phyloP scores from a whole-genome alignment of 2,329 filamentous ascomycete genomes.

The Rhytidhysteron rufulum region DNA sequence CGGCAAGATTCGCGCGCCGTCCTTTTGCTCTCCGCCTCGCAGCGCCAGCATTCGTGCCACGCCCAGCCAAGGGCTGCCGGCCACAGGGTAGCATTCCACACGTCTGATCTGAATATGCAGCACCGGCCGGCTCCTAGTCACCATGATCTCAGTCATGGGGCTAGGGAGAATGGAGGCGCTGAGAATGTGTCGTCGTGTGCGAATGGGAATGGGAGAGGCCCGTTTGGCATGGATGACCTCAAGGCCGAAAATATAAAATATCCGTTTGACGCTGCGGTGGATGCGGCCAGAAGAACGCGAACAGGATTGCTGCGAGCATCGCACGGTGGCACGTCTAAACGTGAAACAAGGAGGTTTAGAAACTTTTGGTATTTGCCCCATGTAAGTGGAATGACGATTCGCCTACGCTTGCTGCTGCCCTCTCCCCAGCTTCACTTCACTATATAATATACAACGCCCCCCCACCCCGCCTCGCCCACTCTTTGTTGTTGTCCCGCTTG shows the following conservation, averaged over 20 bases:
- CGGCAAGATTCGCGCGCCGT: slow-evolving; percentile 17
- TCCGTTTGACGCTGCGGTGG: slow-evolving; percentile 16
- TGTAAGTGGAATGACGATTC: no score
- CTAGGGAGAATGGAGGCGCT: slow-evolving; percentile 23
- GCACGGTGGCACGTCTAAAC: slow-evolving; percentile 23
- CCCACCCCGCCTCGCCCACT: slow-evolving; percentile 24
- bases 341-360: slow-evolving; percentile 33
- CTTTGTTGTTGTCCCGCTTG: slow-evolving; percentile 23
- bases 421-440: slow-evolving; percentile 9
- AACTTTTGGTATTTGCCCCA: slow-evolving; percentile 24
- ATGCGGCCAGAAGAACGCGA: no score
- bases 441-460: slow-evolving; percentile 30
- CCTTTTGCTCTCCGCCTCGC: slow-evolving; percentile 20
- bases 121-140: slow-evolving; percentile 21
- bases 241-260: slow-evolving; percentile 24
- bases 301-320: no score
- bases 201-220: slow-evolving; percentile 15
- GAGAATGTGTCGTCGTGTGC: slow-evolving; percentile 13
- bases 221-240: slow-evolving; percentile 18
- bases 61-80: slow-evolving; percentile 9
- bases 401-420: no score
- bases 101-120: slow-evolving; percentile 15
- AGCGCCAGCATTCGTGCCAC: slow-evolving; percentile 12
- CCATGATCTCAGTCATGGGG: slow-evolving; percentile 19
- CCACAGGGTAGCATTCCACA: slow-evolving; percentile 27